Conservation (phyloP, 1,284 basidiomycete species). For the Cerrena zonata region DNA sequence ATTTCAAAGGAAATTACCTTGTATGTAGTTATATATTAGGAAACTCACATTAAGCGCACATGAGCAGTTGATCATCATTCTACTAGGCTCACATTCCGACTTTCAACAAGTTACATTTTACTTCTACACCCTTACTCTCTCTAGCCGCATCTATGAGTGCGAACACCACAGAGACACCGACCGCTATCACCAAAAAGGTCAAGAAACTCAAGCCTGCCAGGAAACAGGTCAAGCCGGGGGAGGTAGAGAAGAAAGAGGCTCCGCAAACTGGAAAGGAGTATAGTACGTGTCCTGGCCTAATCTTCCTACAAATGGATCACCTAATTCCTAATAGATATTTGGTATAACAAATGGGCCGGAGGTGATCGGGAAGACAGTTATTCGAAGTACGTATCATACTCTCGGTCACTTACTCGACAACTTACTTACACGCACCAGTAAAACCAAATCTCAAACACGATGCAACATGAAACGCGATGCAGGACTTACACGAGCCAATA, state of each 20-base stretch:
- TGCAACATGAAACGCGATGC: constrained; percentile 86
- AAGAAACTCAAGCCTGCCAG: constrained; percentile 75
- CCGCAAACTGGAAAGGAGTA: constrained; percentile 92
- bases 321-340: constrained; percentile 65
- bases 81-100: background rate
- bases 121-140: background rate
- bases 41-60: no score
- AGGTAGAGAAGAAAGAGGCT: constrained; percentile 83
- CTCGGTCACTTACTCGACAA: background rate
- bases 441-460: constrained; percentile 86
- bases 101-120: background rate
- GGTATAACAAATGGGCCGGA: constrained; percentile 99
- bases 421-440: constrained; percentile 45
- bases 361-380: constrained; percentile 91
- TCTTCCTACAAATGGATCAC: constrained; percentile 9
- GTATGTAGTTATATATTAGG: no score
- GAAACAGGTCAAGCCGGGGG: constrained; percentile 84
- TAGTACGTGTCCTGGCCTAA: constrained; percentile 51
- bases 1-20: no score
- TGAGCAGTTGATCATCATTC: no score
- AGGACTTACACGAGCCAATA: constrained; percentile 90
- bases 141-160: constrained; percentile 17
- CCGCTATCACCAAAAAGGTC: constrained; percentile 33
- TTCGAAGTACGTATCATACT: constrained; percentile 64
- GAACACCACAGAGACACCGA: constrained; percentile 22